Conservation (phyloP, 129 eudicot genomes). For the Arctium lappa region DNA sequence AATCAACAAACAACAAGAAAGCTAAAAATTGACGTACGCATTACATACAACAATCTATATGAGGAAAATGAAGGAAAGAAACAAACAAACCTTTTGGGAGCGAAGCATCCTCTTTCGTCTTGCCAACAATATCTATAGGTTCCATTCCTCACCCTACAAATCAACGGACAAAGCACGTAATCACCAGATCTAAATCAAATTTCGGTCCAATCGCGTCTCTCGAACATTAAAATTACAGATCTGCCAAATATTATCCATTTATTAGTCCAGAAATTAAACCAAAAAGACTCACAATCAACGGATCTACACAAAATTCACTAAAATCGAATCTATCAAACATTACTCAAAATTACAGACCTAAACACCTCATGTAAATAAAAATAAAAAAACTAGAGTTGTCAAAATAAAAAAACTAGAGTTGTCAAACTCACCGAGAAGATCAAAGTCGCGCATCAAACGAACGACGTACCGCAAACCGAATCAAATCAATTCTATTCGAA, state of each 20-base stretch:
- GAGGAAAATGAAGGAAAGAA: neutral
- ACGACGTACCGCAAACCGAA: neutral
- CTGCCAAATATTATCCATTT: neutral
- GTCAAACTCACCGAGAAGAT: conserved; percentile 18
- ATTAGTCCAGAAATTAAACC: neutral
- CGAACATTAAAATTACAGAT: neutral
- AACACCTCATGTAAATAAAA: too few species aligned
- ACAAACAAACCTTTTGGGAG: conserved; percentile 78
- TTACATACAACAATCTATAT: neutral
- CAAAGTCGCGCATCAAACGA: conserved; percentile 21
- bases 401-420: neutral
- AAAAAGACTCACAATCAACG: neutral
- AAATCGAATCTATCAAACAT: neutral
- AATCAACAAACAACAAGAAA: neutral
- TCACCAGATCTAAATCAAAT: conserved; percentile 9
- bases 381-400: neutral
- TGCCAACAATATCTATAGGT: conserved; percentile 87
- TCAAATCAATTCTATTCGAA: neutral
- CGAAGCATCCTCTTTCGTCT: conserved; percentile 90
- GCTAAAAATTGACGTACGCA: neutral
- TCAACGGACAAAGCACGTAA: neutral
- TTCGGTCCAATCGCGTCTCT: neutral
- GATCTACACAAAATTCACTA: neutral
- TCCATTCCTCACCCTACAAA: conserved; percentile 56
- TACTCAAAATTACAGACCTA: conserved; percentile 3